Evolutionary conservation across 495 filamentous ascomycete species (phyloP), one percentile per base, ranked within the genome.

Genomic region (Aspergillus sclerotioniger): DNA sequence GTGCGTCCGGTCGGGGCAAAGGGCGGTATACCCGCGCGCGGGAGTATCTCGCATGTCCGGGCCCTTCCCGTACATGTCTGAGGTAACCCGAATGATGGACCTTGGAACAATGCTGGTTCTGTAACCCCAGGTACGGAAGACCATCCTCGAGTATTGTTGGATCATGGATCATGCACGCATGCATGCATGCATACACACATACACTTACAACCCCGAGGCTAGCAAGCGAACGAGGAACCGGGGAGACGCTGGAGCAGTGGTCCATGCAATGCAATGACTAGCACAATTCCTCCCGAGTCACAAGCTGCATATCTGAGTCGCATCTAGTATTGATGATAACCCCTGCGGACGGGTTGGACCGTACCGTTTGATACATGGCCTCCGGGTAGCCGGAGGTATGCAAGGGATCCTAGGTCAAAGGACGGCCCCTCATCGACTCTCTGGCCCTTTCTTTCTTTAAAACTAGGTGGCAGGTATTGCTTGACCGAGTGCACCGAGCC

Each of bases 311-410:
- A 41, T n/a, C 37, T 41, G 37, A n/a, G 13, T 35, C 1, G 46
- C 20, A 49, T 49, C 31, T n/a, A n/a, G n/a, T n/a, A n/a, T 41
- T 50, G 31, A 31, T 49, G 47, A 50, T 50, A 45, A 39, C 33
- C 58, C 51, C 56, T 57, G 51, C 50, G 20, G 49, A 55, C 63
- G 63, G 63, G 51, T 53, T 60, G 57, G 63, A 33, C 63, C 63
- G 63, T 57, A 52, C 51, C 17, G 44, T 21, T 10, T 59, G 41
- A 59, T 49, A 32, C 17, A 16, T 31, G 28, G 28, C 16, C 16
- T 43, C 55, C 51, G 39, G 54, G 39, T 57, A 4, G 17, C 49
- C 56, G 29, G 47, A 43, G 31, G 12, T 28, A 53, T 51, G 57
- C 57, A 60, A 57, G 56, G 53, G 37, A 48, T 25, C 25, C 25